Percentiles rank a stretch among this genome's conserved stretches.
Evolutionary conservation across 1,284 basidiomycete species (phyloP).

Genomic region (Melampsora larici-populina): DNA sequence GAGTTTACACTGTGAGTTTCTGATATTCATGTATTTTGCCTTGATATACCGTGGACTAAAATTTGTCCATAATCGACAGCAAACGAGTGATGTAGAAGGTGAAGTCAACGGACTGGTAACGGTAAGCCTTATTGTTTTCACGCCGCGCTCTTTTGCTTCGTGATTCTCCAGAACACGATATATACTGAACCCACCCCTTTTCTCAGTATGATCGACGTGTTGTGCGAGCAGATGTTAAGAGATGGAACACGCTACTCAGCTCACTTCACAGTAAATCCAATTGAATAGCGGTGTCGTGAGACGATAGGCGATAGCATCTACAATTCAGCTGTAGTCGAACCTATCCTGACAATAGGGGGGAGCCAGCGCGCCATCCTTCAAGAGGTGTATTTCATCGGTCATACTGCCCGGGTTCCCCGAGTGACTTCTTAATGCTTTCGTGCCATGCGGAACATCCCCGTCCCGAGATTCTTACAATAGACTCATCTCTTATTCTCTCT

Average conservation of each 20-base stretch:
- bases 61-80: conserved; percentile 6
- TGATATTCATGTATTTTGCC: not conserved
- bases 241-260: conserved; percentile 18
- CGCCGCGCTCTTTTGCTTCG: not conserved
- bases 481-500: too few relatives aligned
- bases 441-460: too few relatives aligned
- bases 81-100: conserved; percentile 39
- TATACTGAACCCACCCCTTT: not conserved
- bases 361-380: too few relatives aligned
- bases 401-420: too few relatives aligned
- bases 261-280: not conserved
- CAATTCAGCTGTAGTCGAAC: too few relatives aligned
- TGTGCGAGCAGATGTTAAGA: conserved; percentile 15
- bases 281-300: too few relatives aligned
- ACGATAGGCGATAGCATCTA: too few relatives aligned
- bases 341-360: too few relatives aligned
- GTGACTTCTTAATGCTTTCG: too few relatives aligned
- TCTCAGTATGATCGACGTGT: conserved; percentile 34
- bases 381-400: too few relatives aligned
- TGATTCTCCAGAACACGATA: not conserved
- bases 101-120: conserved; percentile 37
- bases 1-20: conserved; percentile 25
- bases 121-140: not conserved
- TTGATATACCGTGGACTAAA: not conserved
- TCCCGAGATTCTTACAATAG: too few relatives aligned